A percentile compares a stretch with the other conserved stretches of the same genome.
These are phyloP conservation scores for Waltergamsia citrina DNA, from an alignment of 2,329 filamentous ascomycete genomes.

Conservation along the genomic window DNA sequence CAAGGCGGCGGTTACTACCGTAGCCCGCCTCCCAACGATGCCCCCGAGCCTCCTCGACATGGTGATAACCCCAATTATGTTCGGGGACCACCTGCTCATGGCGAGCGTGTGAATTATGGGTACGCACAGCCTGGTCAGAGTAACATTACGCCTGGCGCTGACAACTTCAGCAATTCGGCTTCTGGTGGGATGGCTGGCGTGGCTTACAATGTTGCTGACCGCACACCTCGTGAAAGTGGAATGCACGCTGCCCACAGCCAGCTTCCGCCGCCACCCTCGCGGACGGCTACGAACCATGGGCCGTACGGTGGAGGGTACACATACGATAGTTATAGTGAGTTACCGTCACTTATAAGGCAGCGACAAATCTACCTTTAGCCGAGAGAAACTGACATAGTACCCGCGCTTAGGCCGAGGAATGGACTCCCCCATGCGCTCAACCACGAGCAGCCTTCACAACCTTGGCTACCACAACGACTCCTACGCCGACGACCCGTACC, in stretches of 20 bases:
- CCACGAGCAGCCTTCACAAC: slow-evolving; percentile 2
- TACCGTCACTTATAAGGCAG: too few species aligned
- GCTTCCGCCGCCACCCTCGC: slow-evolving; percentile 26
- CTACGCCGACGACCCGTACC: slow-evolving; percentile 53
- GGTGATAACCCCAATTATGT: slow-evolving; percentile 13
- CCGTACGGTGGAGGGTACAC: background rate
- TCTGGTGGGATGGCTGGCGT: slow-evolving; percentile 60
- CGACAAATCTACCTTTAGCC: background rate
- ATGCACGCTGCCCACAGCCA: slow-evolving; percentile 45
- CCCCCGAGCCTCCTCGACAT: slow-evolving; percentile 9
- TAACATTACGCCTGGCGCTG: slow-evolving; percentile 50
- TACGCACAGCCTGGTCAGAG: slow-evolving; percentile 11
- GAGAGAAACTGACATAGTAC: background rate
- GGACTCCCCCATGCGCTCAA: slow-evolving; percentile 1
- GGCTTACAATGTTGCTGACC: slow-evolving; percentile 56
- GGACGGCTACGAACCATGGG: slow-evolving; percentile 5
- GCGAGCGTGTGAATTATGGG: slow-evolving; percentile 15
- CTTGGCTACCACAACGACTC: slow-evolving; percentile 6
- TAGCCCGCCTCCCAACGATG: background rate
- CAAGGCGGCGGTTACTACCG: background rate
- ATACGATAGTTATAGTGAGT: slow-evolving; percentile 2
- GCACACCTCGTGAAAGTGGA: slow-evolving; percentile 55
- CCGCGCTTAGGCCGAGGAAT: background rate
- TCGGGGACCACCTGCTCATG: slow-evolving; percentile 6
- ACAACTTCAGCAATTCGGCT: slow-evolving; percentile 56